A percentile compares a stretch with the other conserved stretches of the same genome.
Evolutionary conservation across 2,329 filamentous ascomycete genomes (phyloP).

Genomic region (Drechslera avenae): DNA sequence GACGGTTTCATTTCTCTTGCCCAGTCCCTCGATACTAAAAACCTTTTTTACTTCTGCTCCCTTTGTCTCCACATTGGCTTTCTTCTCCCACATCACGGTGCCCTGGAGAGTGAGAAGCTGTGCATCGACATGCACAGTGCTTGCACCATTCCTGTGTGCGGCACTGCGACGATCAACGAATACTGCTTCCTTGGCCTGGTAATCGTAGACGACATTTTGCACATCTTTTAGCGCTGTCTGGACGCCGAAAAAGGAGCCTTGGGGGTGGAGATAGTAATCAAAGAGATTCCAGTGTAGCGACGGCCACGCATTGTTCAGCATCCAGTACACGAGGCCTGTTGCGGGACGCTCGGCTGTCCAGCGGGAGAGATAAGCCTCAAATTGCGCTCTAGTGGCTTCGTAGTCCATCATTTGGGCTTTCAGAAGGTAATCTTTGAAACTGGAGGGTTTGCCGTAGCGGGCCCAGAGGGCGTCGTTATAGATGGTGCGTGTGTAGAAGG

Average conservation of each 20-base stretch:
- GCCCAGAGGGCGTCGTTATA: slow-evolving; percentile 62
- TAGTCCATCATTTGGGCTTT: slow-evolving; percentile 69
- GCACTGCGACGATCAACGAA: slow-evolving; percentile 61
- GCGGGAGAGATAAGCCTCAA: slow-evolving; percentile 60
- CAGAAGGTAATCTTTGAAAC: slow-evolving; percentile 62
- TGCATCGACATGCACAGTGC: slow-evolving; percentile 55
- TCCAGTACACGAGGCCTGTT: slow-evolving; percentile 69
- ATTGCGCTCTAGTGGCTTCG: slow-evolving; percentile 65
- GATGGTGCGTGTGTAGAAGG: slow-evolving; percentile 61
- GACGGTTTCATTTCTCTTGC: slow-evolving; percentile 50
- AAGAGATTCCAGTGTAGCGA: slow-evolving; percentile 69
- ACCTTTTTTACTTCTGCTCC: slow-evolving; percentile 51
- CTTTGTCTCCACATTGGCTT: slow-evolving; percentile 38
- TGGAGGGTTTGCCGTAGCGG: slow-evolving; percentile 59
- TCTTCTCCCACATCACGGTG: slow-evolving; percentile 46
- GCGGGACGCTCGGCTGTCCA: slow-evolving; percentile 60
- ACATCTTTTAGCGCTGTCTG: slow-evolving; percentile 53
- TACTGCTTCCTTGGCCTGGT: slow-evolving; percentile 53
- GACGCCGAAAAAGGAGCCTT: slow-evolving; percentile 64
- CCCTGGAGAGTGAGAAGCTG: slow-evolving; percentile 54
- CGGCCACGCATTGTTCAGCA: slow-evolving; percentile 70
- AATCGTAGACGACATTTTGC: slow-evolving; percentile 64
- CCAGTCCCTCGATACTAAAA: slow-evolving; percentile 34
- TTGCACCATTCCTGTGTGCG: slow-evolving; percentile 12
- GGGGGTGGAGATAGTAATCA: slow-evolving; percentile 65